Base-by-base conservation (phyloP, 2,329 filamentous ascomycete genomes). In the Fusarium coffeatum region DNA sequence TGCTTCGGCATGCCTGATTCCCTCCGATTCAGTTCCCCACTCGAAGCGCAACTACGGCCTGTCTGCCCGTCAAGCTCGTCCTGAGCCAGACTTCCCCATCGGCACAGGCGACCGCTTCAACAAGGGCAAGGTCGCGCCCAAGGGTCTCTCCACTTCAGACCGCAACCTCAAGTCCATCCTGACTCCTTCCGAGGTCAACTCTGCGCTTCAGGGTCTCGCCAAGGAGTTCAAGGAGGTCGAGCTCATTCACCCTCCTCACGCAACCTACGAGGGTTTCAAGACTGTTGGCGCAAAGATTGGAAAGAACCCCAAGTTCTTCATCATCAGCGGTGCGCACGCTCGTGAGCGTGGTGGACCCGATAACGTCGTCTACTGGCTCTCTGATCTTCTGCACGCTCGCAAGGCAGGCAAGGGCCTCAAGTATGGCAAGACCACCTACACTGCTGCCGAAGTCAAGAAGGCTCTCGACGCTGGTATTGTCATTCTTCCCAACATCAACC, bases 341-440 rank as follows among this genome's bases (percentile, higher is more conserved):
- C 85, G 87, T 25, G 87, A 89, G 77, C 84, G 87, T 12, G 87
- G 87, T 27, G 85, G 83, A 0, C 82, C 87, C 0, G 87, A 89
- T 72, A 81, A 85, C 62, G 78, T 89, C 16, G 76, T 89, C 45
- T 88, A 88, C 80, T 88, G 87, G 78, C 79, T 88, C 30, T 79
- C 85, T 0, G 87, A 89, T 72, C 80, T 89, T 6, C 81, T 89
- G 6, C 82, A 83, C 48, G 87, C 87, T 20, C 81, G 84, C 68
- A 81, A 83, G 71, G 78, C 81, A 34, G 80, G 82, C 23, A 80
- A 78, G 6, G 87, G 86, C 9, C 73, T 89, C 12, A 80, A 77
- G 4, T 89, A 87, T 69, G 87, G 86, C 47, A 79, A 77, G 56
- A 83, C 84, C 67, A 80, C 78, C 0, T 89, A 87, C 77, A 84